Base-by-base conservation (phyloP, 1,139 yeast species). In the Yueomyces sp. region DNA sequence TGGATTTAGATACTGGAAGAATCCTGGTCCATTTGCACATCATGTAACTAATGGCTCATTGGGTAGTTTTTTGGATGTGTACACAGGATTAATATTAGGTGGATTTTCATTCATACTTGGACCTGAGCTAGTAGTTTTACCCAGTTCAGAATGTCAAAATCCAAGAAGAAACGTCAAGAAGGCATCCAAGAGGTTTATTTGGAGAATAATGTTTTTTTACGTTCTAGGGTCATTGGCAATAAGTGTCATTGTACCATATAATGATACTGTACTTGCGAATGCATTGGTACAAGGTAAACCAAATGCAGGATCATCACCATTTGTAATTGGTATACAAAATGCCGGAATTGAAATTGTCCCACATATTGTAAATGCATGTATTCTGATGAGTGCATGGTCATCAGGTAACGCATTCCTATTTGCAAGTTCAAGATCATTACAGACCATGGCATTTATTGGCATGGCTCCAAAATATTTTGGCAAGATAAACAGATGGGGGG, bases 61-160 rank as follows among this genome's bases (percentile, higher is more conserved):
- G 9, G 85, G 83, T 34, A 65, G 60, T 42, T 73, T 73, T 57
- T 72, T 77, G 47, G 94, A 89, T 1, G 76, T 81, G 51, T 66
- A 80, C 55, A 75, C 78, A 3, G 80, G 83, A 46, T 60, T 82
- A 44, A 69, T 70, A 44, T 69, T 73, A 41, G 80, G 81, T 40
- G 73, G 75, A 34, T 84, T 81, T 60, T 78, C 87, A 4, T 59
- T 59, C 67, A 73, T 82, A 54, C 81, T 83, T 35, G 93, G 94
- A 7, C 89, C 94, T 1, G 95, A 71, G 53, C 53, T 67, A 43
- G 67, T 72, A 37, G 66, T 70, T 30, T 47, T 70, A 38, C 62
- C 73, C 12, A 70, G 72, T 27, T 72, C 76, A 25, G 79, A 74
- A 56, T 68, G 72, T 27, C 50, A 64, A 48, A 62, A 69, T 49